Conservation (phyloP, 2,329 filamentous ascomycete species). For the Nigrospora osmanthi region DNA sequence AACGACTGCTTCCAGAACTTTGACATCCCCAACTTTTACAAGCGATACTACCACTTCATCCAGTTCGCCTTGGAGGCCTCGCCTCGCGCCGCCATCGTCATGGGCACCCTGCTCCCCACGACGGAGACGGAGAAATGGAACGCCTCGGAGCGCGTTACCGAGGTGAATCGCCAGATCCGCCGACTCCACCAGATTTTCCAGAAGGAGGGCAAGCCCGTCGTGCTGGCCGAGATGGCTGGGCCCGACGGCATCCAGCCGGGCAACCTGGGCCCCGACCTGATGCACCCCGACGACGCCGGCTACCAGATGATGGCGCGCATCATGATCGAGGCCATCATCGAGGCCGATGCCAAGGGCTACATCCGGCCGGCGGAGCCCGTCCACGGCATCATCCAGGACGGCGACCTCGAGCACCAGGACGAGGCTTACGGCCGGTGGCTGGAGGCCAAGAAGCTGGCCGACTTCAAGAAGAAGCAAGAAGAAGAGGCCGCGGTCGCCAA, state of each 20-base stretch:
- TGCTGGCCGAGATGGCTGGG: constrained; percentile 15
- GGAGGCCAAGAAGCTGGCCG: neutral
- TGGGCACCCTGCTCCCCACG: constrained; percentile 15
- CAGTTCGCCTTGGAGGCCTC: constrained; percentile 12
- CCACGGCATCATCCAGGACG: constrained; percentile 21
- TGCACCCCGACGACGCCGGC: constrained; percentile 19
- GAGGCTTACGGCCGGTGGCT: constrained; percentile 1
- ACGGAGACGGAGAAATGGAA: constrained; percentile 7
- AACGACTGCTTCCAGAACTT: constrained; percentile 16
- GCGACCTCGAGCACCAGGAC: constrained; percentile 15
- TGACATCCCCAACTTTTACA: constrained; percentile 12
- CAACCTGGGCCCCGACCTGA: constrained; percentile 12
- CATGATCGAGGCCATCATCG: constrained; percentile 22
- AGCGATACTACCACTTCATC: constrained; percentile 14
- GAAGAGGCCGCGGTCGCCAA: constrained; percentile 3
- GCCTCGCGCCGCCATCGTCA: constrained; percentile 11
- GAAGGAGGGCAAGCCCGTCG: constrained; percentile 11
- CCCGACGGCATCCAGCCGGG: constrained; percentile 9
- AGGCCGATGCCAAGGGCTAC: constrained; percentile 21
- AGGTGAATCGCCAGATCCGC: constrained; percentile 14
- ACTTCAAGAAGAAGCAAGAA: neutral
- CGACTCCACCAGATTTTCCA: constrained; percentile 10
- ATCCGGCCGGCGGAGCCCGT: constrained; percentile 19
- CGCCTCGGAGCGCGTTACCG: constrained; percentile 6
- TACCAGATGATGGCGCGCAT: constrained; percentile 26